These are phyloP conservation scores for Psilocybe azurescens DNA, from an alignment of 768 basidiomycete species.

Conservation along the genomic window DNA sequence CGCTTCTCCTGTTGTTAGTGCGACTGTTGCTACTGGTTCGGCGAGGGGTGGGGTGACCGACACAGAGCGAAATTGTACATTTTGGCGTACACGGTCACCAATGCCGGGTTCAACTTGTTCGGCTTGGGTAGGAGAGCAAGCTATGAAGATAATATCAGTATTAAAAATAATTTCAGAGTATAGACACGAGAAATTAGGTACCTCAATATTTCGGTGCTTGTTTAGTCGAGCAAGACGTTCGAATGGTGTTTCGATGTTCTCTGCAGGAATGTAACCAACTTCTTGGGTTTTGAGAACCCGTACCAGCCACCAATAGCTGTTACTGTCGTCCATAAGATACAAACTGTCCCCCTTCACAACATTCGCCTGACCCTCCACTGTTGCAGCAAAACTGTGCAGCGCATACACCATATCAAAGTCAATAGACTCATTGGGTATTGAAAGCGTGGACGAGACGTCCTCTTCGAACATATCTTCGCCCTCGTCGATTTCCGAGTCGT, in stretches of 20 bases:
- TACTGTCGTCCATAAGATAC: constrained; percentile 96
- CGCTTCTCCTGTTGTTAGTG: constrained; percentile 47
- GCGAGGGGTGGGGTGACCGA: constrained; percentile 53
- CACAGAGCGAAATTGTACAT: constrained; percentile 52
- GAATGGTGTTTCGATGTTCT: constrained; percentile 99
- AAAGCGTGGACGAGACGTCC: constrained; percentile 81
- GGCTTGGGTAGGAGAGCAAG: constrained; percentile 74
- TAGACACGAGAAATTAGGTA: constrained; percentile 44
- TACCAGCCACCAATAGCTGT: constrained; percentile 99
- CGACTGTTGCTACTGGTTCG: constrained; percentile 36
- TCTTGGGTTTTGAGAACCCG: constrained; percentile 98
- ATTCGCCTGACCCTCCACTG: constrained; percentile 97
- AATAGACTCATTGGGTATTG: constrained; percentile 90
- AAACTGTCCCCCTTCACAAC: constrained; percentile 98
- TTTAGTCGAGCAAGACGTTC: constrained; percentile 95
- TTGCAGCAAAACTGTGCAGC: constrained; percentile 96
- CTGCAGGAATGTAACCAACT: constrained; percentile 98
- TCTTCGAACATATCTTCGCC: constrained; percentile 78
- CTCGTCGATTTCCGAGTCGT: constrained; percentile 80
- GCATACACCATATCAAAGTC: constrained; percentile 93
- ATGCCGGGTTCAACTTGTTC: constrained; percentile 62
- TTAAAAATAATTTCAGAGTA: constrained; percentile 8
- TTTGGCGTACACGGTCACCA: constrained; percentile 57
- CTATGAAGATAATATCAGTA: constrained; percentile 38
- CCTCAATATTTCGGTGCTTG: constrained; percentile 97